A percentile compares a stretch with the other conserved stretches of the same genome.
phyloP scores from a whole-genome alignment of 139 green algal genomes.

The Chlamydomonas incerta region DNA sequence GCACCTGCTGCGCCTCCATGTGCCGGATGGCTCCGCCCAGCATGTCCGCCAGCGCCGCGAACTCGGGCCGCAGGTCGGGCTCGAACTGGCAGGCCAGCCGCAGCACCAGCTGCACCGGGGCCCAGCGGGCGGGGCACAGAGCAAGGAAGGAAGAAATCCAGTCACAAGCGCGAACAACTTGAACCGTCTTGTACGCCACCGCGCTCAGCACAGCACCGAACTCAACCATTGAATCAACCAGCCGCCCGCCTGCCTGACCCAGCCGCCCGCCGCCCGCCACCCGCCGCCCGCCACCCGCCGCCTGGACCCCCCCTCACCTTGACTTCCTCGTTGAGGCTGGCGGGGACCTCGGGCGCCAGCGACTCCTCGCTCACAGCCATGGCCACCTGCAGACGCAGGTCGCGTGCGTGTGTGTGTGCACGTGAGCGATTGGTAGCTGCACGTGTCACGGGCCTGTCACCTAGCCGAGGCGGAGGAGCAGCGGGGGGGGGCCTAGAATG shows the following conservation, averaged over 20 bases:
- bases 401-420: no score
- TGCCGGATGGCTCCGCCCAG: slow-evolving; percentile 10
- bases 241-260: no score
- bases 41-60: slow-evolving; percentile 47
- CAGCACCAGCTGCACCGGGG: neutral
- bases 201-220: no score
- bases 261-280: no score
- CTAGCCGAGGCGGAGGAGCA: no score
- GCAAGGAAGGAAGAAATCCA: neutral
- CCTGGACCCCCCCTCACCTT: no score
- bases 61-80: slow-evolving; percentile 71
- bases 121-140: neutral
- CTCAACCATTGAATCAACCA: no score
- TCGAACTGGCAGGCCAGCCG: slow-evolving; percentile 65
- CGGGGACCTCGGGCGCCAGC: slow-evolving; percentile 66
- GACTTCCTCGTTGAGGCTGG: slow-evolving; percentile 49
- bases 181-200: neutral
- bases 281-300: no score
- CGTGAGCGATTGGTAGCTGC: no score
- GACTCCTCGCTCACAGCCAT: slow-evolving; percentile 68
- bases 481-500: no score
- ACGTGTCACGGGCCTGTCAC: no score
- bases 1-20: slow-evolving; percentile 29
- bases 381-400: slow-evolving; percentile 63
- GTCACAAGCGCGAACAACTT: neutral